These are phyloP conservation scores for Tetrahymena elliotti DNA, from an alignment of 73 alveolate species.

Conservation along the genomic window DNA sequence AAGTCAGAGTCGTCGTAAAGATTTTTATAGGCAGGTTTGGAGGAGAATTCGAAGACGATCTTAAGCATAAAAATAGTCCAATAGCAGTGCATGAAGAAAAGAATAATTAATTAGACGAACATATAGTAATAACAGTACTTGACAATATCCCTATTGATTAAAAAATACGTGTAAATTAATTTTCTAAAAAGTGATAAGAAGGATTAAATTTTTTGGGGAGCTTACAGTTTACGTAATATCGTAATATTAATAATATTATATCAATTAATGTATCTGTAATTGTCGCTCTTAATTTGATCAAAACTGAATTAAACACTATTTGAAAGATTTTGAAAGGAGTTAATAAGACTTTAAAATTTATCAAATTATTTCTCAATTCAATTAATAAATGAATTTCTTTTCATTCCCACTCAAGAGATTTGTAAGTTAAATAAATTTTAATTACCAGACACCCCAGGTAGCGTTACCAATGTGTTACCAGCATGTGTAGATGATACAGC, in stretches of 20 bases:
- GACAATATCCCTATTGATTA: conserved; percentile 1
- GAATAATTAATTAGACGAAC: not conserved
- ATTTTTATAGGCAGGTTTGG: conserved; percentile 19
- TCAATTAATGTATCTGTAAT: not conserved
- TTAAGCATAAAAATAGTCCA: conserved; percentile 42
- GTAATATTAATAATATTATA: not conserved
- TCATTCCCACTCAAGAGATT: too few relatives aligned
- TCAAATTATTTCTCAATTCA: not conserved
- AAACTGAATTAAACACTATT: not conserved
- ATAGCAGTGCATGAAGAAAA: conserved; percentile 31
- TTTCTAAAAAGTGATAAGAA: not conserved
- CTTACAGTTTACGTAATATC: not conserved
- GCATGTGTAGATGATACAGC: not conserved
- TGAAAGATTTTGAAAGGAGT: not conserved
- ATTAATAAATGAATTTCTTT: not conserved
- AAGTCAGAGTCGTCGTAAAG: conserved; percentile 29
- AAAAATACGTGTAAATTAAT: not conserved
- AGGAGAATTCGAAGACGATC: conserved; percentile 9
- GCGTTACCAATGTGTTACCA: not conserved
- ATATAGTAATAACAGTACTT: not conserved
- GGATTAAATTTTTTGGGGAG: not conserved
- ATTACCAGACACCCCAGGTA: not conserved
- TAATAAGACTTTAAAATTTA: too few relatives aligned
- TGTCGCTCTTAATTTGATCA: not conserved
- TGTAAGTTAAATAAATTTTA: too few relatives aligned